These are phyloP conservation scores for Vaccinium darrowii DNA, from an alignment of 148 eudicot genomes.

Conservation along the genomic window DNA sequence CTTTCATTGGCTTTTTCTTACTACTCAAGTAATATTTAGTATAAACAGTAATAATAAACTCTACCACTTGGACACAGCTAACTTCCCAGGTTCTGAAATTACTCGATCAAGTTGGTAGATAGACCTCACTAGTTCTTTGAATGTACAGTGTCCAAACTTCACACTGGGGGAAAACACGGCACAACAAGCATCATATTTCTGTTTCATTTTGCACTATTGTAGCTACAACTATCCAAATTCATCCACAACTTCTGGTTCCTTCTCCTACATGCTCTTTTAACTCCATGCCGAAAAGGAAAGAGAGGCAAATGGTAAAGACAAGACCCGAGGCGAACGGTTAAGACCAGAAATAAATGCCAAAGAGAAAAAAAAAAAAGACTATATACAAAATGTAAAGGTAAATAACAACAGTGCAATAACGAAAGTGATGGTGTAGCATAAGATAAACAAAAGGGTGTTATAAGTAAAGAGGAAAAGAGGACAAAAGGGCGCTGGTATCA, in stretches of 20 bases:
- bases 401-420: not conserved
- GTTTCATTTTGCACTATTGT: not conserved
- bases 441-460: not conserved
- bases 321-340: not conserved
- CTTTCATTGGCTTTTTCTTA: constrained; percentile 3
- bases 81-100: not conserved
- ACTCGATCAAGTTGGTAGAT: not conserved
- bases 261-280: not conserved
- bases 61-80: not conserved
- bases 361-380: not conserved
- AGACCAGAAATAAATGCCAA: not conserved
- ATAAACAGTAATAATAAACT: not conserved
- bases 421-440: not conserved
- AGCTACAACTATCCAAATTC: not conserved
- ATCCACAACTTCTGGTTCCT: not conserved
- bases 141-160: not conserved
- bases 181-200: not conserved
- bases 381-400: not conserved
- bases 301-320: not conserved
- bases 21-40: not conserved
- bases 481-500: not conserved
- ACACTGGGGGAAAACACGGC: not conserved
- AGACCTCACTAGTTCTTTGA: not conserved
- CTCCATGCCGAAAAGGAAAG: not conserved
- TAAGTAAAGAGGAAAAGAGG: not conserved